Evolutionary conservation across 345 rosid species (phyloP), one percentile per base, ranked within the genome.

Genomic region (Brassica napus): DNA sequence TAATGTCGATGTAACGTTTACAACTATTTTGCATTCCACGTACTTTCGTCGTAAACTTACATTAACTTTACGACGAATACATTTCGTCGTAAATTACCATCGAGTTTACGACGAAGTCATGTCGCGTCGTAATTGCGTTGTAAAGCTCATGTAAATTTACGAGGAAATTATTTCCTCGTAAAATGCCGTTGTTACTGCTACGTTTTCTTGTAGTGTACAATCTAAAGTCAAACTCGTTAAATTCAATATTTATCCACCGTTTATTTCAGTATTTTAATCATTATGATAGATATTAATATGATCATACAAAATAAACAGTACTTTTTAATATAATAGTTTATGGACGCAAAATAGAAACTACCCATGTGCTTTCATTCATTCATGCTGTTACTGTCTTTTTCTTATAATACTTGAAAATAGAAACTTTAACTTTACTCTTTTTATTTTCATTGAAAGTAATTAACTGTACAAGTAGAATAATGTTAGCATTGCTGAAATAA

Each of bases 281-380:
- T 2, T 31, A 5, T 70, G 30, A 76, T 47, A 21, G 14, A 59
- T 24, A 23, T 9, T 11, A 31, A 26, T 16, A 47, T 47, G 54
- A 47, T 12, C n/a, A 47, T 47, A 47, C 15, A 47, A 47, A 47
- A 14, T 4, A 57, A 63, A 71, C 30, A 61, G 6, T 61, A 44
- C 4, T 5, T 44, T 44, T 47, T 1, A 63, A 7, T 31, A 31
- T 30, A 61, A 77, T 6, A 71, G 14, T 18, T 67, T 24, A 68
- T 37, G 30, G 12, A n/a, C 1, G 39, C 23, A 15, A 52, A 49
- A 65, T 44, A 23, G 63, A 24, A 73, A 79, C 82, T 58, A 23
- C 77, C 77, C 82, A 79, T 79, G 82, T 73, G 82, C 39, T 65
- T 58, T 37, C 32, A 34, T 26, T 16, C 72, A 55, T 72, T 71